These are phyloP conservation scores for Handroanthus guayacan DNA, from an alignment of 257 asterid genomes.

Conservation along the genomic window DNA sequence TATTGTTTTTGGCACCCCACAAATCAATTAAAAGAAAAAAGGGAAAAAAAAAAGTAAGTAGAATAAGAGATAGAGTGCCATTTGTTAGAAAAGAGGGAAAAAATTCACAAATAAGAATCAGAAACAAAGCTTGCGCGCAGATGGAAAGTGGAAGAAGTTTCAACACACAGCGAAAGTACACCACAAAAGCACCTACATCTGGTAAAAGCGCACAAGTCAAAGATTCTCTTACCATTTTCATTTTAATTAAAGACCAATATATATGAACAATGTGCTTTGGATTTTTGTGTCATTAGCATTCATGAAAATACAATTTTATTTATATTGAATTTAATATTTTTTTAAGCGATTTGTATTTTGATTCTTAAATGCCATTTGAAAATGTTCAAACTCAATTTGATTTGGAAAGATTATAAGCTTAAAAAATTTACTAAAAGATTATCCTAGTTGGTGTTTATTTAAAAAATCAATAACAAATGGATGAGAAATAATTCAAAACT, in stretches of 20 bases:
- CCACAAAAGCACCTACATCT: conserved; percentile 18
- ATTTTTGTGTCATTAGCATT: not conserved
- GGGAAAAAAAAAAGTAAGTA: no score
- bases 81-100: not conserved
- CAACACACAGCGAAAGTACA: not conserved
- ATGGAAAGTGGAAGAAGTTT: conserved; percentile 37
- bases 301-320: no score
- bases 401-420: no score
- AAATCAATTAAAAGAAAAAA: not conserved
- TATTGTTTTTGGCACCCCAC: not conserved
- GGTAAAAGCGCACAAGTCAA: conserved; percentile 18
- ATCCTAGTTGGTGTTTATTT: no score
- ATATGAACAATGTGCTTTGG: not conserved
- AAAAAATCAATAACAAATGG: no score
- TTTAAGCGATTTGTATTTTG: no score
- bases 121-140: conserved; percentile 22
- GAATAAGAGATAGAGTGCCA: conserved; percentile 1
- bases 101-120: not conserved
- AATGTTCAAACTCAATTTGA: no score
- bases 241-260: not conserved
- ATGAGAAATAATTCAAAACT: no score
- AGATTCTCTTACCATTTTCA: not conserved
- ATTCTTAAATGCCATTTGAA: no score
- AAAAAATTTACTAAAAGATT: no score
- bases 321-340: no score